Evolutionary conservation across 2,329 filamentous ascomycete genomes (phyloP).

Genomic region (Aspergillus sp.): DNA sequence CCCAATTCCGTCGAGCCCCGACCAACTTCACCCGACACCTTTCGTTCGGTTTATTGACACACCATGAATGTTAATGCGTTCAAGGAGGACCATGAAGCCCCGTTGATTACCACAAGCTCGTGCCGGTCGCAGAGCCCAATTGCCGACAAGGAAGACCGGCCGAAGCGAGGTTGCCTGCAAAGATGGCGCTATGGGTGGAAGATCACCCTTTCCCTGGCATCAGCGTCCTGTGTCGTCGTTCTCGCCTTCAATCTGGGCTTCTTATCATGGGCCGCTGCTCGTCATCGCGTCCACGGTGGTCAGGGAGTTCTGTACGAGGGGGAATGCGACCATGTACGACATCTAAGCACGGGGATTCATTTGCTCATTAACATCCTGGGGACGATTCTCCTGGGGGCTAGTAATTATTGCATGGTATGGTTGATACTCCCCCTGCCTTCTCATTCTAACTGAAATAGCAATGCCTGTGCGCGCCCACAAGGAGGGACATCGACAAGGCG

Average conservation of each 20-base stretch:
- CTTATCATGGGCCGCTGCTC: not conserved
- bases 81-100: too few relatives aligned
- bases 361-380: slow-evolving; percentile 50
- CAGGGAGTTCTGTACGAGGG: slow-evolving; percentile 12
- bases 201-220: not conserved
- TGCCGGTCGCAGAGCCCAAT: too few relatives aligned
- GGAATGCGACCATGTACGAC: slow-evolving; percentile 5
- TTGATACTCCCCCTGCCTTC: too few relatives aligned
- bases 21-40: too few relatives aligned
- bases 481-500: slow-evolving; percentile 50
- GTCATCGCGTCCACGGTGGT: not conserved
- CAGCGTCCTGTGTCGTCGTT: not conserved
- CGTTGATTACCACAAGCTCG: too few relatives aligned
- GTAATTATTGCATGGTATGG: slow-evolving; percentile 48
- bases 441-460: slow-evolving; percentile 32
- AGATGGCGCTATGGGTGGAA: not conserved
- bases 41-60: too few relatives aligned
- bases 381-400: slow-evolving; percentile 47
- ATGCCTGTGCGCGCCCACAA: slow-evolving; percentile 51
- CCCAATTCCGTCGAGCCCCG: too few relatives aligned
- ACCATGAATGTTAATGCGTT: too few relatives aligned
- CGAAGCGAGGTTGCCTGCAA: not conserved
- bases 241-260: not conserved
- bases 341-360: slow-evolving; percentile 34
- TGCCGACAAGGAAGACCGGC: not conserved